Percentiles rank a stretch among this genome's conserved stretches.
Evolutionary conservation across 805 yeast species (phyloP).

Genomic region (Pichia thaimueangensis): DNA sequence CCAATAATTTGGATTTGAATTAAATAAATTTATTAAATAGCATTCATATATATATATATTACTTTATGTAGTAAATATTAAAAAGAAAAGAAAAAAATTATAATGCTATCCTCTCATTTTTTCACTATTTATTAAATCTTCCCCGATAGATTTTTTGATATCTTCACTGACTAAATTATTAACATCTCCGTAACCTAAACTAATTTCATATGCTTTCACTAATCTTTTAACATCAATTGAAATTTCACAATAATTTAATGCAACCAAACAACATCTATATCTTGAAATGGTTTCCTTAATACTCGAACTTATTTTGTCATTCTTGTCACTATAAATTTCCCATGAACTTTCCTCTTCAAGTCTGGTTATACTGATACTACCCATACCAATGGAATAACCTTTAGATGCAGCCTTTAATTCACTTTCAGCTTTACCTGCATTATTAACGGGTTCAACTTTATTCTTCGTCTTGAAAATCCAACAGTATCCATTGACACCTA

Average conservation of each 20-base stretch:
- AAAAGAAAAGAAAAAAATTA: background rate
- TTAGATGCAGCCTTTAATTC: slow-evolving; percentile 25
- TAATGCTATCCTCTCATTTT: slow-evolving; percentile 57
- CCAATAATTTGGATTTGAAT: slow-evolving; percentile 10
- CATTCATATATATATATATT: background rate
- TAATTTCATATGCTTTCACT: slow-evolving; percentile 80
- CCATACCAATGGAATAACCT: slow-evolving; percentile 49
- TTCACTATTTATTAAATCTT: slow-evolving; percentile 63
- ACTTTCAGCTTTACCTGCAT: slow-evolving; percentile 30
- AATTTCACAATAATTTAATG: slow-evolving; percentile 76
- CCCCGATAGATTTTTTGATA: slow-evolving; percentile 65
- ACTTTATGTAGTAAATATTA: background rate
- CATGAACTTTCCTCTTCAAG: slow-evolving; percentile 83
- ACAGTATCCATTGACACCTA: slow-evolving; percentile 92
- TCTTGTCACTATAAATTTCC: slow-evolving; percentile 90
- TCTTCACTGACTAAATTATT: slow-evolving; percentile 71
- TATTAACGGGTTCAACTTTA: slow-evolving; percentile 11
- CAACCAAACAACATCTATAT: slow-evolving; percentile 77
- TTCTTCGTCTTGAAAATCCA: slow-evolving; percentile 75
- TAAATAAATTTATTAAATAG: background rate
- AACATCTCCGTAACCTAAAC: slow-evolving; percentile 64
- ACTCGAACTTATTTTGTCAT: slow-evolving; percentile 60
- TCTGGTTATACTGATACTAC: slow-evolving; percentile 68
- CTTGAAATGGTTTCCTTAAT: slow-evolving; percentile 72
- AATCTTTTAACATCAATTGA: slow-evolving; percentile 82